These are phyloP conservation scores for Knoxia roxburghii DNA, from an alignment of 257 asterid genomes.

Conservation along the genomic window DNA sequence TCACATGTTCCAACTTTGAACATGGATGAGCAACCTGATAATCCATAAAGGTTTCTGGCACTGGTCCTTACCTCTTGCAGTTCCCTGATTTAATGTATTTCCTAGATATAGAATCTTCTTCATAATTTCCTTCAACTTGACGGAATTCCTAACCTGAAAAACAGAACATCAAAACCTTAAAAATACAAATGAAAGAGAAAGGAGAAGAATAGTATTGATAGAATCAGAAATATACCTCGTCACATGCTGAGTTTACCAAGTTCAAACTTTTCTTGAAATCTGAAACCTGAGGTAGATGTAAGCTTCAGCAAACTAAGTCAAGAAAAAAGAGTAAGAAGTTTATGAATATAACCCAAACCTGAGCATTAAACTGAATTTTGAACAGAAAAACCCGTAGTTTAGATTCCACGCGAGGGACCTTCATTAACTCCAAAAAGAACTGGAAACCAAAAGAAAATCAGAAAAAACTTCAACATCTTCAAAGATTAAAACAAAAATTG, in stretches of 20 bases:
- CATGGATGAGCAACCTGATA: not conserved
- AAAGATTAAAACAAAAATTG: not conserved
- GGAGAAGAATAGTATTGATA: conserved; percentile 2
- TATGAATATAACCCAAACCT: conserved; percentile 49
- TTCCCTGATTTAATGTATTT: conserved; percentile 94
- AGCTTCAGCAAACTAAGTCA: conserved; percentile 23
- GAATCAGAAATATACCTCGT: conserved; percentile 59
- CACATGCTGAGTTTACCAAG: conserved; percentile 87
- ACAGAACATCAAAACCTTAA: conserved; percentile 17
- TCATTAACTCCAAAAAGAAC: conserved; percentile 99
- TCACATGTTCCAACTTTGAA: too few relatives aligned
- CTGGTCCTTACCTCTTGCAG: conserved; percentile 82
- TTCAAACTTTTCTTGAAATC: conserved; percentile 82
- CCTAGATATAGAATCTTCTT: conserved; percentile 81
- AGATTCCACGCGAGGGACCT: conserved; percentile 98
- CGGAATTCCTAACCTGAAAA: conserved; percentile 79
- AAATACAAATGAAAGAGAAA: conserved; percentile 12
- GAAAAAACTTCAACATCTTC: conserved; percentile 7
- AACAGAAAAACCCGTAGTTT: conserved; percentile 90
- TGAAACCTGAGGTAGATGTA: conserved; percentile 45
- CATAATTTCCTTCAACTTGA: conserved; percentile 88
- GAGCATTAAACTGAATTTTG: conserved; percentile 91
- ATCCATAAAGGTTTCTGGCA: conserved; percentile 3
- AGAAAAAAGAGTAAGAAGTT: conserved; percentile 15
- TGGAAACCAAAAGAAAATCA: conserved; percentile 35